These are phyloP conservation scores for Amniculicola lignicola DNA, from an alignment of 495 filamentous ascomycete genomes.

Conservation along the genomic window DNA sequence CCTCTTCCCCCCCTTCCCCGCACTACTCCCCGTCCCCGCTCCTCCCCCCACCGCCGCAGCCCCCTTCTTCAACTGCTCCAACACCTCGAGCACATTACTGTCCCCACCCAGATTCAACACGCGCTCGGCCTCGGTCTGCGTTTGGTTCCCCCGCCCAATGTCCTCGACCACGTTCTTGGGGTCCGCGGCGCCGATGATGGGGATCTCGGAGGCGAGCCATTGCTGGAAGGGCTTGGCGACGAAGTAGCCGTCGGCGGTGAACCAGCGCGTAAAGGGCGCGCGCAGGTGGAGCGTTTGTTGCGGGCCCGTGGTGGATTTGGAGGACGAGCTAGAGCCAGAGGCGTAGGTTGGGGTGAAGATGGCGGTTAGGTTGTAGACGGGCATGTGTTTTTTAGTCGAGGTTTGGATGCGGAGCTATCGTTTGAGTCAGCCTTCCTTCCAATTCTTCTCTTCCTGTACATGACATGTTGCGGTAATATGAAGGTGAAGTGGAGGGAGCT, in stretches of 20 bases:
- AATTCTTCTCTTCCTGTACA: too few species aligned
- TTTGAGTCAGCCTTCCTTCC: too few species aligned
- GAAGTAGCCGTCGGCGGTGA: slow-evolving; percentile 76
- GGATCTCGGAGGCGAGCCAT: slow-evolving; percentile 69
- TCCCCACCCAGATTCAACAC: slow-evolving; percentile 12
- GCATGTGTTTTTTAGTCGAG: slow-evolving; percentile 69
- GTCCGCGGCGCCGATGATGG: slow-evolving; percentile 65
- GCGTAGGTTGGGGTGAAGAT: slow-evolving; percentile 48
- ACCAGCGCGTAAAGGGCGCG: slow-evolving; percentile 80
- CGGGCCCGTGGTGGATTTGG: slow-evolving; percentile 40
- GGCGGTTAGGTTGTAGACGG: slow-evolving; percentile 72
- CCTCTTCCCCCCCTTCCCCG: slow-evolving; percentile 23
- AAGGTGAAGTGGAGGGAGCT: not conserved
- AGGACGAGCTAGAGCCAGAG: too few species aligned
- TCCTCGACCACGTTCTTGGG: slow-evolving; percentile 50
- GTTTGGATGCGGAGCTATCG: slow-evolving; percentile 52
- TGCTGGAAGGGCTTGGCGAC: slow-evolving; percentile 78
- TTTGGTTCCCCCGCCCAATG: slow-evolving; percentile 38
- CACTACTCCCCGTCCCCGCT: slow-evolving; percentile 28
- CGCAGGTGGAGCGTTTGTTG: slow-evolving; percentile 52
- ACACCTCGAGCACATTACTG: slow-evolving; percentile 22
- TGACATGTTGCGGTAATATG: not conserved
- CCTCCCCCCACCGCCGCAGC: slow-evolving; percentile 3
- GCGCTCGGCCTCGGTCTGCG: slow-evolving; percentile 23
- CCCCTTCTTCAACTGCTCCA: slow-evolving; percentile 29